Percentiles rank a stretch among this genome's conserved stretches.
phyloP scores from a whole-genome alignment of 306 rosid species.

The Begonia fuchsioides region DNA sequence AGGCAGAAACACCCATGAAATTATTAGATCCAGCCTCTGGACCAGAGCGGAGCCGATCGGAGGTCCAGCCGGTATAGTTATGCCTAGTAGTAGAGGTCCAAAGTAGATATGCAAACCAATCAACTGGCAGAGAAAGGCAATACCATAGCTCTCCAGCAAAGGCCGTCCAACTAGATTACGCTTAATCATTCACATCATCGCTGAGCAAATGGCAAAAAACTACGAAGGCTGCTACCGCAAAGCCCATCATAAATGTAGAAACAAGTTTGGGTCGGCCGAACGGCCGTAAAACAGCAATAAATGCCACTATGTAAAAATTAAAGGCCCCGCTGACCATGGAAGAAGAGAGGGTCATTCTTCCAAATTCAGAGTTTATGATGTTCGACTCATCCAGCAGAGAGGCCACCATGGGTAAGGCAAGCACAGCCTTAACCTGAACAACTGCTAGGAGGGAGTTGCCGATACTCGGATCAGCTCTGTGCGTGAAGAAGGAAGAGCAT shows the following conservation, averaged over 20 bases:
- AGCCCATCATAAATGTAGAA: not conserved
- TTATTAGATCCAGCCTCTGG: conserved; percentile 17
- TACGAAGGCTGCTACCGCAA: not conserved
- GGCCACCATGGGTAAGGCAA: conserved; percentile 13
- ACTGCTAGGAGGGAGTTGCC: not conserved
- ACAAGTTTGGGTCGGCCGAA: no score
- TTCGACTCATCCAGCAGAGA: conserved; percentile 16
- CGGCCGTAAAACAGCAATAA: no score
- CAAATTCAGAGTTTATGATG: conserved; percentile 22
- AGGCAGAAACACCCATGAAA: conserved; percentile 24
- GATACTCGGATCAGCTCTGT: not conserved
- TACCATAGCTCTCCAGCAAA: conserved; percentile 4
- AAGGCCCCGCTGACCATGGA: conserved; percentile 9
- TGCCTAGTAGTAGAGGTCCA: conserved; percentile 21
- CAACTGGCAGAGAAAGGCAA: conserved; percentile 9
- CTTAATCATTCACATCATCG: conserved; percentile 11
- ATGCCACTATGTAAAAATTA: not conserved
- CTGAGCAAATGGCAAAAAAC: conserved; percentile 11
- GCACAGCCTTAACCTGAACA: conserved; percentile 4
- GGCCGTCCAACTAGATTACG: conserved; percentile 9
- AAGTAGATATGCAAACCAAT: conserved; percentile 13
- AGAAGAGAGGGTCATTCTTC: conserved; percentile 15
- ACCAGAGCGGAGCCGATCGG: conserved; percentile 13
- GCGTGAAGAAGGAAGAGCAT: not conserved
- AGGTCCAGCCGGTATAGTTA: conserved; percentile 17